These are phyloP conservation scores for Ceratobasidium sp. DNA, from an alignment of 1,284 basidiomycete genomes.

Conservation along the genomic window DNA sequence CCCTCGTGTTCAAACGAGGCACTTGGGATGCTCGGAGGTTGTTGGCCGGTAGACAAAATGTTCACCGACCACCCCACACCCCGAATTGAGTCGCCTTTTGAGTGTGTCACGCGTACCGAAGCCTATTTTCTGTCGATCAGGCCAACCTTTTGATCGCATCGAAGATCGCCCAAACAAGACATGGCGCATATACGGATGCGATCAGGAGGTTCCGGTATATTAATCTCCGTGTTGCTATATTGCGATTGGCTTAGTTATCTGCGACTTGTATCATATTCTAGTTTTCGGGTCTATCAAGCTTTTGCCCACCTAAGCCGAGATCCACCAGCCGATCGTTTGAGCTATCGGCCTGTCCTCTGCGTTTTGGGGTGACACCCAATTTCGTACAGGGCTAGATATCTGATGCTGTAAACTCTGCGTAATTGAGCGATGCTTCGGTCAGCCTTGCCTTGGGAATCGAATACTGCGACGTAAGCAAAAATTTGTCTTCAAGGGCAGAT, in stretches of 20 bases:
- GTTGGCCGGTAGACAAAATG: background rate
- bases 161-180: constrained; percentile 2
- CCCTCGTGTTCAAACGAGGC: too few relatives aligned
- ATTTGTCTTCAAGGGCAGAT: background rate
- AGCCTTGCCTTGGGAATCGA: background rate
- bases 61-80: background rate
- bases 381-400: background rate
- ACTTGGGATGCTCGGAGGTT: background rate
- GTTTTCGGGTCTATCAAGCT: background rate
- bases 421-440: background rate
- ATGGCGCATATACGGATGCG: background rate
- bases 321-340: too few relatives aligned
- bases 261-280: too few relatives aligned
- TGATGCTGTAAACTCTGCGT: background rate
- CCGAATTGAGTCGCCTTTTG: background rate
- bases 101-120: background rate
- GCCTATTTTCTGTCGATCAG: constrained; percentile 32
- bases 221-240: background rate
- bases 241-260: too few relatives aligned
- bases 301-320: background rate
- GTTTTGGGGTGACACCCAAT: constrained; percentile 5
- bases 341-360: background rate
- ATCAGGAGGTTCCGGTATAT: background rate
- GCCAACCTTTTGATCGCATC: constrained; percentile 16
- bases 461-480: background rate